phyloP scores from a whole-genome alignment of 306 rosid species.

The Citrullus amarus region DNA sequence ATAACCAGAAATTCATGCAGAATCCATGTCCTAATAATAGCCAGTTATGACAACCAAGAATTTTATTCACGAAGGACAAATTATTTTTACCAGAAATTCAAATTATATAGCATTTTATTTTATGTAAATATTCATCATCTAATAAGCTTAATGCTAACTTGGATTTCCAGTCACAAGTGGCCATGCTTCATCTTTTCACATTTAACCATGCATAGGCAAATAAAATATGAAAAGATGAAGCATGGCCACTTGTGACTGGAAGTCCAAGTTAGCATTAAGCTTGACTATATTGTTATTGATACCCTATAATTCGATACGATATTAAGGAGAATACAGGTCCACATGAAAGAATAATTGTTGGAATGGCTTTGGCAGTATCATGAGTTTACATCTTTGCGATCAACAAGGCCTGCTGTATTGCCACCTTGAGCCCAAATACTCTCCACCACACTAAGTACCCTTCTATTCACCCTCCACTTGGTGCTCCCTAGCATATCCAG shows the following conservation, averaged over 20 bases:
- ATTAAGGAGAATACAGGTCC: background rate
- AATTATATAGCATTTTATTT: background rate
- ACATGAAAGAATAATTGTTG: background rate
- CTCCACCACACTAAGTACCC: slow-evolving; percentile 57
- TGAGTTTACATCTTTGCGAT: slow-evolving; percentile 54
- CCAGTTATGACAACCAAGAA: background rate
- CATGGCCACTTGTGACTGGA: background rate
- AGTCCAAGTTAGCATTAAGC: background rate
- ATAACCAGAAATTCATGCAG: background rate
- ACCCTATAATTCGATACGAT: background rate
- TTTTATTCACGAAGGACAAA: background rate
- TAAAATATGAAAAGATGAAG: background rate
- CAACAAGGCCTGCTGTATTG: slow-evolving; percentile 68
- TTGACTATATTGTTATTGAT: background rate
- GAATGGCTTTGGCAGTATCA: background rate
- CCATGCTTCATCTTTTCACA: background rate
- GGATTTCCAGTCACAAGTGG: background rate
- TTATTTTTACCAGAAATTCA: background rate
- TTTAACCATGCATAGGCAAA: background rate
- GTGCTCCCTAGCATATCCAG: slow-evolving; percentile 75
- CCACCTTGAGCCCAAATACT: slow-evolving; percentile 80
- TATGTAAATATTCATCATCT: background rate
- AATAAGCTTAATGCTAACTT: background rate
- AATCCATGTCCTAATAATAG: background rate
- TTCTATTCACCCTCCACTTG: slow-evolving; percentile 74